Base-by-base conservation (phyloP, 495 filamentous ascomycete genomes). In the Poronia punctata region DNA sequence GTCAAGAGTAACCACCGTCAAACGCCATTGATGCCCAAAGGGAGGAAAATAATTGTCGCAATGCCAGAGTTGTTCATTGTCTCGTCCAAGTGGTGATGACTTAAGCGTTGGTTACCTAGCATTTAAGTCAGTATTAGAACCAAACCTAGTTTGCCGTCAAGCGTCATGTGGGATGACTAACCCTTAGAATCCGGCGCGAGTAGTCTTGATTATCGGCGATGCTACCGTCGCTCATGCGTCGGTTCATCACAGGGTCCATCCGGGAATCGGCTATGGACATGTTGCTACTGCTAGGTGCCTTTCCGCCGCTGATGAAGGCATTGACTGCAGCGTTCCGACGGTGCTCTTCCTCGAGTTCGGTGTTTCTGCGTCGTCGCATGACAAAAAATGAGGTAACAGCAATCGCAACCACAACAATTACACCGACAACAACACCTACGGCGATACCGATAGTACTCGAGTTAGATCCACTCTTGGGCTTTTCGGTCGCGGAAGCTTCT, bases 171-270 rank as follows among this genome's bases (percentile, higher is more conserved):
- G n/a, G n/a, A n/a, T n/a, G n/a, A n/a, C n/a, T n/a, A n/a, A n/a
- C 92, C 79, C 92, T 86, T 57, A 98, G 72, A 61, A 98, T 95
- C 55, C 84, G 83, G 61, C 92, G 78, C 43, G 92, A 96, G 66
- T 96, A 98, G 63, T 97, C 92, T 60, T 93, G 79, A 65, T 95
- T 92, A 59, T 98, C 93, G 51, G 89, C 90, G 57, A 98, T 97
- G 66, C 90, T 96, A 50, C 90, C 92, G 62, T 90, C 86, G 64
- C 92, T 97, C 68, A 90, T 80, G 60, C 92, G 78, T 55, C 88
- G 73, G 49, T 92, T 79, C 81, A 95, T 85, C 35, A 83, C 79
- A 16, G 90, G 87, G 48, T 98, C 92, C 44, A 96, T 82, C 16
- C 93, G 78, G 30, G 84, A 82, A 61, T 97, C 89, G 7, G 73